Percentiles rank a stretch among this genome's conserved stretches.
phyloP scores from a whole-genome alignment of 148 eudicot genomes.

The Diospyros lotus region DNA sequence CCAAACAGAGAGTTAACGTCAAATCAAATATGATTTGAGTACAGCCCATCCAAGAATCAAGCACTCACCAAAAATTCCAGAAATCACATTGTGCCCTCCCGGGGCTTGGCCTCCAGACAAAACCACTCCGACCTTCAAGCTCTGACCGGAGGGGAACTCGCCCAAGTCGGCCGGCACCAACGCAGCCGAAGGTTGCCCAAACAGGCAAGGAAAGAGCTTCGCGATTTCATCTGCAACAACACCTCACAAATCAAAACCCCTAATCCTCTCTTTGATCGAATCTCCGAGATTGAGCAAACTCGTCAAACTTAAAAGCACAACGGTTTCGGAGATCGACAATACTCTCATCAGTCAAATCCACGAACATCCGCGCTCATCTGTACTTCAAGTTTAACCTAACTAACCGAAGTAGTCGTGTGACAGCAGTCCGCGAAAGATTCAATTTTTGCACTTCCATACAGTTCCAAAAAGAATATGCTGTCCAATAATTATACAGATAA shows the following conservation, averaged over 20 bases:
- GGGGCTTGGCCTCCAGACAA: conserved; percentile 99
- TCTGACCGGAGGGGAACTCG: conserved; percentile 37
- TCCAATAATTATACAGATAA: neutral
- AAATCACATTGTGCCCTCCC: conserved; percentile 97
- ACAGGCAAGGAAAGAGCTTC: conserved; percentile 76
- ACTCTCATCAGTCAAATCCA: neutral
- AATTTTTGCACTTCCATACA: too few species aligned
- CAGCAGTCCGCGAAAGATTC: too few species aligned
- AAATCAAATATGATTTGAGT: neutral
- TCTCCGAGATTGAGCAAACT: neutral
- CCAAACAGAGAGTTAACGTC: neutral
- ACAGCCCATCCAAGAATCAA: conserved; percentile 5
- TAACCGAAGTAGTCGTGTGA: too few species aligned
- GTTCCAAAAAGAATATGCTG: too few species aligned
- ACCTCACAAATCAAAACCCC: conserved; percentile 6
- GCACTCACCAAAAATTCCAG: conserved; percentile 84
- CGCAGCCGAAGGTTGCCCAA: conserved; percentile 82
- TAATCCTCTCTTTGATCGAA: neutral
- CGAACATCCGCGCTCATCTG: too few species aligned
- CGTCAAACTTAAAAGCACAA: neutral
- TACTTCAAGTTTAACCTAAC: too few species aligned
- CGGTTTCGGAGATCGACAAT: conserved; percentile 10
- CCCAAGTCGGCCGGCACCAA: conserved; percentile 57
- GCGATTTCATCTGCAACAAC: conserved; percentile 78
- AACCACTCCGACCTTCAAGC: conserved; percentile 86